Base-by-base conservation (phyloP, 164 flowering plant genomes). In the Magnolia changhungtana region DNA sequence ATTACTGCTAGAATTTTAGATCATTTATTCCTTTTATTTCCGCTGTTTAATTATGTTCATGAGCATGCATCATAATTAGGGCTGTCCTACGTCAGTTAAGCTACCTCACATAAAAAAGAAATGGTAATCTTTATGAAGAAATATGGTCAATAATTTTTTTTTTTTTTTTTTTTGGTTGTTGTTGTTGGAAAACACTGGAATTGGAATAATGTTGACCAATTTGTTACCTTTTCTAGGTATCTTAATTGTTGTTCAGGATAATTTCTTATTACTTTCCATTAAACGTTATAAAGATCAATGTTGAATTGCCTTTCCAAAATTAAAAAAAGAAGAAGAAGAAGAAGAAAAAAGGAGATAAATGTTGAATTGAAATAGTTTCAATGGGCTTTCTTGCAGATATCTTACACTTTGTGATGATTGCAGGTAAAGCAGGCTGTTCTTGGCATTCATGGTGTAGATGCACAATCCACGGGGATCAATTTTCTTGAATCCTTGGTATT, bases 401-500 rank as follows among this genome's bases (percentile, higher is more conserved):
- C 78, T 66, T 69, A 75, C 55, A 50, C 27, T 61, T 59, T 16
- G 7, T 61, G 69, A 7, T 4, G 8, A 65, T 70, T 80, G 67
- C 96, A 96, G 99, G 85, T 91, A 75, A 87, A 85, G 75, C 90
- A 88, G 81, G 92, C 98, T 82, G 78, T 90, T 76, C 77, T 74
- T 83, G 97, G 98, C 19, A 68, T 71, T 82, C 94, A 87, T 86
- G 95, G 96, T 69, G 78, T 86, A 20, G 91, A 88, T 79, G 96
- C 87, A 67, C 99, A 94, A 76, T 92, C 85, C 78, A 78, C 67
- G 72, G 99, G 97, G 78, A 85, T 96, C 74, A 90, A 80, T 83
- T 90, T 96, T 81, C 82, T 96, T 72, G 98, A 96, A 72, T 89
- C 94, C 16, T 82, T 96, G 94, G 99, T 96, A 91, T 67, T 10